Evolutionary conservation across 2,329 filamentous ascomycete genomes (phyloP), one percentile per base, ranked within the genome.

Genomic region (Cladobotryum protrusum): DNA sequence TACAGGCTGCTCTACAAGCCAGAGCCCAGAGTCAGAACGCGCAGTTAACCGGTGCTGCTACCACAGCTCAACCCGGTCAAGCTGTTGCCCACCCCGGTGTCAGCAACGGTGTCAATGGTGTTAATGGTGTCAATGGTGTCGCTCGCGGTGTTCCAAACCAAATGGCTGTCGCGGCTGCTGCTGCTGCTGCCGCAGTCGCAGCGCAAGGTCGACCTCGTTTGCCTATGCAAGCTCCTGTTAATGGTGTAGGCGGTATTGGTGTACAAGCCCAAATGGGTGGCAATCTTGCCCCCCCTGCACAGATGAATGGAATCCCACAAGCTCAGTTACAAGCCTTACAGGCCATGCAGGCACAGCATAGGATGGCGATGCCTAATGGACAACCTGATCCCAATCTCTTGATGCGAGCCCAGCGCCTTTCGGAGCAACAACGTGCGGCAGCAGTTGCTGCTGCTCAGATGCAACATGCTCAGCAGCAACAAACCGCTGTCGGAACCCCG

Each of bases 221-320:
- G 59, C 71, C 76, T 1, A 75, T 82, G 63, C 74, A 81, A 66
- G 70, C 70, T 59, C 69, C 78, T 56, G 63, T 75, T 59, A 74
- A 76, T 62, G 65, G 77, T 61, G 75, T 80, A 67, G 59, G 74
- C 49, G 67, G 61, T 12, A 65, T 74, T 48, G 69, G 64, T 8
- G 67, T 75, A 8, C 67, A 71, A 40, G 67, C 69, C n/a, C 80
- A 74, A 62, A 73, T 78, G 66, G 67, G 65, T 54, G 75, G 70
- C 48, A 77, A 67, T 54, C 77, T 73, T 41, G 74, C 72, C 51
- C 77, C 71, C 20, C 80, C 72, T 3, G 75, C 81, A 61, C 77
- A 80, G 39, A 78, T 87, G 72, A 81, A 81, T 52, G 78, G 79
- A 42, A 75, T 87, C 19, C 81, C 83, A 35, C 85, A 87, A 62